Evolutionary conservation across 1,139 yeast species (phyloP), one percentile per base, ranked within the genome.

Genomic region (Yamadazyma dushanensis): DNA sequence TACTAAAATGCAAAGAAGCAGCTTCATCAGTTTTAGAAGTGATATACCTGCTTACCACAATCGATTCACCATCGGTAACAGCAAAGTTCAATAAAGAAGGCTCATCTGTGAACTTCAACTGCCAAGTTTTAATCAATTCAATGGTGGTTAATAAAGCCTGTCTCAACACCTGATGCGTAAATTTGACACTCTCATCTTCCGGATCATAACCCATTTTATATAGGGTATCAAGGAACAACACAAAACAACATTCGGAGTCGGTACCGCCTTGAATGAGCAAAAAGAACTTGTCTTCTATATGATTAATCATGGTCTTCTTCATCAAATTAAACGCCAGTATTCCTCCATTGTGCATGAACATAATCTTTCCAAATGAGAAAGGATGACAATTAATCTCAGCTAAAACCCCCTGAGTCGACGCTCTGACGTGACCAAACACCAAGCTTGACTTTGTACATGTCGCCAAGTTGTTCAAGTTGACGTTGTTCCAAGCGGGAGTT

Each of bases 261-360:
- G 98, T 92, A 23, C 95, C 80, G 1, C 98, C 98, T 56, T 92
- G 97, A 30, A 92, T 78, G 35, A 67, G 72, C 23, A 87, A 64
- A 53, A 92, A 87, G 58, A 79, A 92, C 47, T 81, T 80, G 55
- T 92, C 97, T 33, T 79, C 79, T 31, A 92, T 68, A 53, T 84
- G 86, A 50, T 77, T 73, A 22, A 89, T 73, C 34, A 92, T 68
- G 39, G 63, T 73, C 43, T 94, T 75, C 59, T 92, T 92, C 52
- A 92, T 85, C 48, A 66, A 66, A 39, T 70, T 60, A 57, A 92
- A 92, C 36, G 80, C 76, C 10, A 92, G 74, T 16, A 92, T 78
- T 5, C 94, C 95, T 19, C 98, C 98, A 61, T 92, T 92, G 61
- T 92, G 97, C 98, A 92, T 92, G 59, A 92, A 92, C 85, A 92